phyloP scores from a whole-genome alignment of 805 yeast species.

The Myxozyma geophila region DNA sequence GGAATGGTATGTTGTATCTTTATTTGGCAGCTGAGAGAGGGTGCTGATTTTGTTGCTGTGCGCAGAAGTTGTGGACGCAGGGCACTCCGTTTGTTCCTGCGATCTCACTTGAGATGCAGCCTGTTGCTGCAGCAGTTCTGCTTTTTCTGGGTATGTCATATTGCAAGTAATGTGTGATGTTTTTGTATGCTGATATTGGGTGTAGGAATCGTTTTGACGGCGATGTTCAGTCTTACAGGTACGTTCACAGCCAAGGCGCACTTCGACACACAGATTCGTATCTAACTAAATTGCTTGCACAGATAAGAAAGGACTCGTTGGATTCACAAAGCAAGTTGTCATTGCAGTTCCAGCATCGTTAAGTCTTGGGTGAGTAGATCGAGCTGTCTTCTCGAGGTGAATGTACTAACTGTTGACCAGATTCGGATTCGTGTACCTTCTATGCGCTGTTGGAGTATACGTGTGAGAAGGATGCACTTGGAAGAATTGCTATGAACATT shows the following conservation, averaged over 20 bases:
- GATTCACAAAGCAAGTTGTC: slow-evolving; percentile 22
- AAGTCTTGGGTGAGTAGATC: slow-evolving; percentile 26
- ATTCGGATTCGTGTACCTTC: slow-evolving; percentile 37
- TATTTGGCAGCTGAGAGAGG: not conserved
- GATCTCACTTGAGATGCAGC: slow-evolving; percentile 19
- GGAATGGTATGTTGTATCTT: not conserved
- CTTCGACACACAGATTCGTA: not conserved
- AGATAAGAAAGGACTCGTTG: slow-evolving; percentile 30
- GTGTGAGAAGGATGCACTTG: slow-evolving; percentile 14
- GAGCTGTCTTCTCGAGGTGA: not conserved
- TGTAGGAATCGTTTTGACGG: slow-evolving; percentile 25
- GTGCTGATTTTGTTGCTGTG: not conserved
- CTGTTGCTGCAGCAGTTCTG: slow-evolving; percentile 18
- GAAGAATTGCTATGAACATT: not conserved
- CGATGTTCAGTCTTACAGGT: slow-evolving; percentile 31
- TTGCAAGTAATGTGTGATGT: not conserved
- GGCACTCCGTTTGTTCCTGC: slow-evolving; percentile 29
- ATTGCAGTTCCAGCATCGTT: slow-evolving; percentile 32
- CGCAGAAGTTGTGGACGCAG: slow-evolving; percentile 26
- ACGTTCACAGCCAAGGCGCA: not conserved
- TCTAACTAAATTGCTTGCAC: not conserved
- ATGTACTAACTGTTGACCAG: slow-evolving; percentile 8
- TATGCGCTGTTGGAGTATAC: slow-evolving; percentile 40
- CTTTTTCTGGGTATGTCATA: slow-evolving; percentile 21
- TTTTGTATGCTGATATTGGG: not conserved